Base-by-base conservation (phyloP, 495 filamentous ascomycete genomes). In the Geoglossum glabrum region DNA sequence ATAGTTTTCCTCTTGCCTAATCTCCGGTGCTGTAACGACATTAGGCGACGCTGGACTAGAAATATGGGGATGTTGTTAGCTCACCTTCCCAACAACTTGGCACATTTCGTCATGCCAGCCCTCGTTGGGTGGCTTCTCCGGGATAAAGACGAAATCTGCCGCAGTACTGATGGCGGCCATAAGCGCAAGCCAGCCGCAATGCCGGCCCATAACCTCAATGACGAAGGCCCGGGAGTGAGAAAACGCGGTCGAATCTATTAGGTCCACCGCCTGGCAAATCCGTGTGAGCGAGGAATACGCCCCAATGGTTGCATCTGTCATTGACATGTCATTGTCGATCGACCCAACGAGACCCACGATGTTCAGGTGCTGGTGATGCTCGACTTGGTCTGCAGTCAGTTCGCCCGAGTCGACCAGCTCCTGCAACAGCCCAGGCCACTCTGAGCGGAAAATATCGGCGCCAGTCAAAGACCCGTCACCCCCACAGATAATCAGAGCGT, bases 211-310 rank as follows among this genome's bases (percentile, higher is more conserved):
- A 51, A 97, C 93, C 68, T 97, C 93, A 63, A 99, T 84, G 30
- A 99, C 90, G 69, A 99, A 99, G 40, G 93, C 93, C 62, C 93
- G 76, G 57, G 95, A 94, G 71, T 97, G 93, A n/a, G 87, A 95
- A 38, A 82, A 87, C 7, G 93, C 93, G 1, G 93, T 99, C 33
- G 92, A 88, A 68, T 97, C 95, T 61, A 99, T 95, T 68, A 85
- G 87, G 70, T 99, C 93, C 26, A 99, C 84, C 52, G 87, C 82
- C 65, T 95, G 83, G 71, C 92, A 97, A 62, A 99, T 92, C 55
- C 90, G 79, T 5, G 82, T 80, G 34, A 99, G 74, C 25, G 92
- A 94, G 33, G 89, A 93, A 71, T 94, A 97, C 63, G 87, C 92
- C 51, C 93, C 93, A 68, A 99, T 97, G 25, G 93, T 99, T 55